Evolutionary conservation across 2,329 filamentous ascomycete genomes (phyloP).

Genomic region (Cladobotryum protrusum): DNA sequence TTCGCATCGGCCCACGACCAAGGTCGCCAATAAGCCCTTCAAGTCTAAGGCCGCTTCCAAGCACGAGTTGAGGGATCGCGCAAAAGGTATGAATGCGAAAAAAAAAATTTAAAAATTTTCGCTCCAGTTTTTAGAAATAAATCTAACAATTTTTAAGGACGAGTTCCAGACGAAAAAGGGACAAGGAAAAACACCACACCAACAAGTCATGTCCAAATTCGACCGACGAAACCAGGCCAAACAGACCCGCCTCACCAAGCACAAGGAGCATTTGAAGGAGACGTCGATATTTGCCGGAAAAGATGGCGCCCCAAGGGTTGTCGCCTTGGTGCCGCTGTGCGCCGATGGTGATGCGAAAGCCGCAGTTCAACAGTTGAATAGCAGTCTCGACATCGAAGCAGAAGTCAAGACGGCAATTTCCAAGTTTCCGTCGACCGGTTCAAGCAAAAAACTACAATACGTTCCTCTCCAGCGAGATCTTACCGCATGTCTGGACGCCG

Average conservation of each 20-base stretch:
- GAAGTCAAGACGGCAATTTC: constrained; percentile 54
- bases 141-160: constrained; percentile 48
- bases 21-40: constrained; percentile 80
- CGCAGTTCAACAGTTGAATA: constrained; percentile 66
- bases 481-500: constrained; percentile 73
- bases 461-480: constrained; percentile 68
- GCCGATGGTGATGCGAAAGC: constrained; percentile 60
- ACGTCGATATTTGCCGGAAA: constrained; percentile 77
- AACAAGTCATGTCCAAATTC: constrained; percentile 96
- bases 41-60: constrained; percentile 91
- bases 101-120: too few relatives aligned
- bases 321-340: constrained; percentile 82
- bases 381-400: constrained; percentile 70
- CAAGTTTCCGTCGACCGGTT: constrained; percentile 78
- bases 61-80: constrained; percentile 72
- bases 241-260: constrained; percentile 78
- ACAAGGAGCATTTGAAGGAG: constrained; percentile 73
- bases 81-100: constrained; percentile 58
- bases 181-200: constrained; percentile 79
- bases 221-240: constrained; percentile 92
- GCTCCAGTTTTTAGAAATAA: too few relatives aligned
- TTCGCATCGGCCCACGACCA: constrained; percentile 90
- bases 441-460: constrained; percentile 90
- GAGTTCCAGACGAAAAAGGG: constrained; percentile 67
- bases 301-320: constrained; percentile 79